Base-by-base conservation (phyloP, 768 basidiomycete genomes). In the Termitomyces sp. region DNA sequence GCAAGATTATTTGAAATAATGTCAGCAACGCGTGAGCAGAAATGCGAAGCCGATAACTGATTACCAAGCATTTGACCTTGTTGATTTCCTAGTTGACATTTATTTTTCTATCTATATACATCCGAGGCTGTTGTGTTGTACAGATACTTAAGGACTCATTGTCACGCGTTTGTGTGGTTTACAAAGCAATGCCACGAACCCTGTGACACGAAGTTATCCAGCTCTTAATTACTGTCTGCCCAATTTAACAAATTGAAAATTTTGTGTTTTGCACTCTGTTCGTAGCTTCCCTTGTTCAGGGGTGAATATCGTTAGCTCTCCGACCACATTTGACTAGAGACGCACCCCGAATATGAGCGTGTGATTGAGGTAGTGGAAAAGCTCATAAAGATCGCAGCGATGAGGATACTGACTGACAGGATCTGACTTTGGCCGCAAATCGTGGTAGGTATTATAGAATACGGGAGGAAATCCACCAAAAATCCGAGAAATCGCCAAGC, bases 301-400 rank as follows among this genome's bases (percentile, higher is more conserved):
- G n/a, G 40, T n/a, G 17, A 10, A 19, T 31, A 23, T 23, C 15
- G 60, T 46, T 52, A 12, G 28, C 35, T 43, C 23, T 44, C 35
- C 55, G 9, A 9, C 15, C 28, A 71, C 63, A 23, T 31, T 26
- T 38, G 31, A 0, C 17, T 42, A 10, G 14, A 44, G 9, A 73
- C 86, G 72, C 65, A 90, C 89, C 57, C 87, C 87, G 64, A 91
- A 91, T 5, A 92, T 67, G 5, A 89, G 71, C 0, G 89, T 89
- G 63, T 92, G 90, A 62, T 92, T 92, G 60, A 91, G 71, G 64
- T 90, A 89, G 68, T 92, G 90, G 60, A 87, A 92, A 28, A 91
- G 69, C 67, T 89, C 82, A 61, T 92, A 91, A n/a, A 91, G 68
- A 50, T 87, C 80, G 33, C 69, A 77, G 35, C 90, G 79, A 38